These are phyloP conservation scores for Bryopsis sp. DNA, from an alignment of 139 green algal genomes.

Conservation along the genomic window DNA sequence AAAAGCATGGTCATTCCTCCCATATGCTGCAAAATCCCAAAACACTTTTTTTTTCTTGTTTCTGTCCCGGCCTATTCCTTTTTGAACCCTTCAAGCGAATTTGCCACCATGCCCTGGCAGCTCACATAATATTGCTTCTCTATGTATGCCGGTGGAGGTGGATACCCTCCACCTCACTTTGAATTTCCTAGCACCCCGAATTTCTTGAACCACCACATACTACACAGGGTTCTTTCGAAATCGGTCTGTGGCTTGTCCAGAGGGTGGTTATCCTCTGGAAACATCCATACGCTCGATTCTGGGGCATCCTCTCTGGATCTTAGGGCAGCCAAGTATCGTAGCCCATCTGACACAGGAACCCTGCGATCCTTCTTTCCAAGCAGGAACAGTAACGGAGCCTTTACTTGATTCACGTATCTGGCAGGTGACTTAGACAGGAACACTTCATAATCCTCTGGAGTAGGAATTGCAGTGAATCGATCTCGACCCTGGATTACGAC, in stretches of 20 bases:
- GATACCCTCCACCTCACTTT: no score
- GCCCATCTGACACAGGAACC: slow-evolving; percentile 39
- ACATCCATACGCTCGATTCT: slow-evolving; percentile 47
- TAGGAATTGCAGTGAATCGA: neutral
- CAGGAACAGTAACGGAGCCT: slow-evolving; percentile 73
- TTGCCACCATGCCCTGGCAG: no score
- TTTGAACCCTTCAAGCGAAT: no score
- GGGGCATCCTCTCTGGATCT: slow-evolving; percentile 27
- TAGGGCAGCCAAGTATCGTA: slow-evolving; percentile 62
- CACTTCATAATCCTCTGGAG: neutral
- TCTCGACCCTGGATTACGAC: slow-evolving; percentile 7
- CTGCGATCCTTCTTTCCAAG: slow-evolving; percentile 67
- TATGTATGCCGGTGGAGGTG: no score
- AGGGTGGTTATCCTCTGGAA: slow-evolving; percentile 79
- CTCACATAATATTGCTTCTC: no score
- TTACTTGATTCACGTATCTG: slow-evolving; percentile 18
- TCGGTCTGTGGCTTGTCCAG: slow-evolving; percentile 84
- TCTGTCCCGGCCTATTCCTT: no score
- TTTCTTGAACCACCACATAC: slow-evolving; percentile 7
- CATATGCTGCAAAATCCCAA: no score
- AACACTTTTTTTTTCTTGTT: no score
- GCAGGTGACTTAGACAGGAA: neutral
- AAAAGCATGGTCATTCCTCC: no score
- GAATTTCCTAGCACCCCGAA: no score
- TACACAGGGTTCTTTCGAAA: slow-evolving; percentile 50